Base-by-base conservation (phyloP, 1,284 basidiomycete species). In the Pyrrhoderma lamaoense region DNA sequence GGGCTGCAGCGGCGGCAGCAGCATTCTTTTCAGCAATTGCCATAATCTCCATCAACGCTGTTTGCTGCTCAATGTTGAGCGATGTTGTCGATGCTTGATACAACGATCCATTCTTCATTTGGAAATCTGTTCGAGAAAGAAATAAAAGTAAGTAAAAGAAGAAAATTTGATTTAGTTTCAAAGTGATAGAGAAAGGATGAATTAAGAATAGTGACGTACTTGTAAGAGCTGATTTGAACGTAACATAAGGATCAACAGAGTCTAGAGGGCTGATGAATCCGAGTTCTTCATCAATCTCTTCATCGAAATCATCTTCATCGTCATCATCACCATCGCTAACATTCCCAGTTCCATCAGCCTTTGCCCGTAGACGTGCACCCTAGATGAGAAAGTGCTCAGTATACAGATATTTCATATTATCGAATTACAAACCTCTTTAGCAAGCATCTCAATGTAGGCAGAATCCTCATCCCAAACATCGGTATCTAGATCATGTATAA, bases 401-500 rank as follows among this genome's bases (percentile, higher is more conserved):
- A 47, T 44, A 45, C 1, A 18, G 16, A 31, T 31, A 45, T 31
- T 42, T 36, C 51, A 47, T 23, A 23, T 52, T 43, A 18, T 14
- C 25, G 52, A 22, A 47, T 35, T 35, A 61, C 70, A 49, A 57
- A 85, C 86, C 77, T 90, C 87, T 59, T 79, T 80, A 8, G 87
- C 87, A 38, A 90, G 74, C 74, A 88, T 73, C 64, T 90, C 88
- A 45, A 89, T 71, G 62, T 89, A 89, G 2, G 82, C 84, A 2
- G 86, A 87, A 58, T 90, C 88, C 54, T 87, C 83, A 60, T 90
- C 88, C 82, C 85, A 89, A 14, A 90, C 85, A 62, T 60, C 56
- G 38, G 57, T 55, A 38, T 54, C 56, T 54, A 25, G 11, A 31
- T 34, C 44, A 7, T n/a, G n/a, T 18, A 22, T 22, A 7, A 40